Evolutionary conservation across 305 asterid species (phyloP), one percentile per base, ranked within the genome.

Genomic region (Plantago rigida): DNA sequence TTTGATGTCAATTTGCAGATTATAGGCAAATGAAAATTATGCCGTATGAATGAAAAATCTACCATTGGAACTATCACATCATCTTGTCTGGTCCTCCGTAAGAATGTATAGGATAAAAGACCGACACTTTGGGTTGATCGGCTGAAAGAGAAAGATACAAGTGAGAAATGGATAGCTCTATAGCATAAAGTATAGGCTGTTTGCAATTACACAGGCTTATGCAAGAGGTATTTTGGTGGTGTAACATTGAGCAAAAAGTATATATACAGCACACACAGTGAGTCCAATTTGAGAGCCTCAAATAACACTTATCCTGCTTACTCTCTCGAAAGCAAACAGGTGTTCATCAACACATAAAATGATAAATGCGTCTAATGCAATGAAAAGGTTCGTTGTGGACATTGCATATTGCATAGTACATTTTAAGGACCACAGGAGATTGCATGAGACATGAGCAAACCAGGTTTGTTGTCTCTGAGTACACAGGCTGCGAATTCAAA

Each of bases 61-160:
- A 92, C 98, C 98, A 92, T 88, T 34, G 93, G 98, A 76, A 92
- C 96, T 66, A 88, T 77, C 70, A 92, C 94, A 69, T 92, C 98
- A 68, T 88, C 93, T 69, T 82, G 91, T 51, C 84, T 75, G 9
- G 98, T 91, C 72, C 77, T 86, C 65, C 95, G 77, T 71, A 91
- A 78, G 75, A 88, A 87, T 31, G 98, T 88, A 67, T 91, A 91
- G 68, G 98, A 91, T 29, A 91, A 72, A 62, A 91, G 93, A 72
- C 98, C 98, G 47, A 88, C 69, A 72, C 95, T 92, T 76, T 88
- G 98, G 45, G 95, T 88, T 65, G 90, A 79, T 67, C 77, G 84
- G 57, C 96, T 86, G 84, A 63, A 74, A 44, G 57, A 59, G 72
- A 47, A 56, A 75, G 60, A 75, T n/a, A 51, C 54, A 61, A 64